These are phyloP conservation scores for Sequoiadendron giganteum DNA, from an alignment of 75 land plant species.

Conservation along the genomic window DNA sequence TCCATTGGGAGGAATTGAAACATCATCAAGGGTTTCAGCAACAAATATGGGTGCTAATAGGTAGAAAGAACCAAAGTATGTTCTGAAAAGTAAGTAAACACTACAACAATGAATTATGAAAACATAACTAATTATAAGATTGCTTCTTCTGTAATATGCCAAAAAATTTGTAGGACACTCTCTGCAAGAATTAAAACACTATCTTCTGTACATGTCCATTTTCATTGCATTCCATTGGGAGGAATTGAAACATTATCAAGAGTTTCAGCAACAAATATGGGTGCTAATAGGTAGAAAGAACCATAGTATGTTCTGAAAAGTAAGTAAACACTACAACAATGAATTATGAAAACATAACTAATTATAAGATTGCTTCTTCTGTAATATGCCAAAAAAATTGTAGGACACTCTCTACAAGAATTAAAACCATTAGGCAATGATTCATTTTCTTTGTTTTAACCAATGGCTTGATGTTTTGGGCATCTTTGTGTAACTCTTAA, in stretches of 20 bases:
- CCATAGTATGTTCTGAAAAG: neutral
- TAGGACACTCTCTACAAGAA: neutral
- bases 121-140: neutral
- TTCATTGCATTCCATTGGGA: too few relatives aligned
- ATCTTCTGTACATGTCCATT: too few relatives aligned
- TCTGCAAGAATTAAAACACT: neutral
- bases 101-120: neutral
- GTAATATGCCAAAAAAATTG: neutral
- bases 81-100: neutral
- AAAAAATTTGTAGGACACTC: neutral
- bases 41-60: too few relatives aligned
- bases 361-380: neutral
- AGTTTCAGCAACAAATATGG: too few relatives aligned
- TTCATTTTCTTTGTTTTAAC: neutral
- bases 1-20: too few relatives aligned
- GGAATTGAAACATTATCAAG: too few relatives aligned
- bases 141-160: neutral
- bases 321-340: neutral
- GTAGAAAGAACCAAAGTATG: neutral
- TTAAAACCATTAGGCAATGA: neutral
- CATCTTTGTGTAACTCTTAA: neutral
- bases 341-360: neutral
- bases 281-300: neutral
- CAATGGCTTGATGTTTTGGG: neutral
- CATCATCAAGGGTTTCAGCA: too few relatives aligned